Conservation (phyloP, 495 filamentous ascomycete species). For the Aspergillus conjunctus region DNA sequence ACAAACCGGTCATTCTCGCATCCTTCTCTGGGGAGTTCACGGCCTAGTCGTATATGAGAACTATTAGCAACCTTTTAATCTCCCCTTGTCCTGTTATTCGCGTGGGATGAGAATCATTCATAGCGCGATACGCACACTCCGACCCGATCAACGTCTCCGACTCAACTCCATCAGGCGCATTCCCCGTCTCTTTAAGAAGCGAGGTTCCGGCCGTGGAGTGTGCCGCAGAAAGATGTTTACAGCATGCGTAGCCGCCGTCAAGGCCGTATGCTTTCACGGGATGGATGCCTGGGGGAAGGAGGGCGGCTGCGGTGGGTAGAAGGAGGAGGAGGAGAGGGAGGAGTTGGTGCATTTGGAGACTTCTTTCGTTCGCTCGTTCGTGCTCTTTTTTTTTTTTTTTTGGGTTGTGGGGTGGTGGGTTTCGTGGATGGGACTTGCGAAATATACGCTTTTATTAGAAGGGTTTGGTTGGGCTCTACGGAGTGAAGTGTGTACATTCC, state of each 20-base stretch:
- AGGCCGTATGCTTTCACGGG: slow-evolving; percentile 3
- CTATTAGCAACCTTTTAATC: not conserved
- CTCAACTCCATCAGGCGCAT: not conserved
- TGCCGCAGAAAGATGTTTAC: not conserved
- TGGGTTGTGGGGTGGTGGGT: too few relatives aligned
- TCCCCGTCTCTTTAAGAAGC: not conserved
- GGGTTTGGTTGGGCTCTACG: too few relatives aligned
- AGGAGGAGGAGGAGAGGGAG: not conserved
- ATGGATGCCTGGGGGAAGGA: not conserved
- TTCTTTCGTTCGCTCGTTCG: too few relatives aligned
- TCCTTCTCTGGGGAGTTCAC: not conserved
- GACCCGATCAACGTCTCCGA: not conserved
- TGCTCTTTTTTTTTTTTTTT: too few relatives aligned
- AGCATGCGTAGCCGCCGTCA: slow-evolving; percentile 5
- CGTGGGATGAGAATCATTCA: not conserved
- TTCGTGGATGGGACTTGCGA: too few relatives aligned
- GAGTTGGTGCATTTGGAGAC: not conserved
- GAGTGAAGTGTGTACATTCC: slow-evolving; percentile 1
- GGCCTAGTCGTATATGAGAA: not conserved
- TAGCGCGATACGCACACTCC: not conserved
- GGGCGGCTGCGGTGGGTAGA: not conserved
- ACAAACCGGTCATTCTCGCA: slow-evolving; percentile 3
- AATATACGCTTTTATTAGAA: too few relatives aligned
- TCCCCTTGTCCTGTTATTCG: not conserved
- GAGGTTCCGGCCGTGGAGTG: not conserved